Conservation (phyloP, 2,329 filamentous ascomycete genomes). For the Mariannaea sp. region DNA sequence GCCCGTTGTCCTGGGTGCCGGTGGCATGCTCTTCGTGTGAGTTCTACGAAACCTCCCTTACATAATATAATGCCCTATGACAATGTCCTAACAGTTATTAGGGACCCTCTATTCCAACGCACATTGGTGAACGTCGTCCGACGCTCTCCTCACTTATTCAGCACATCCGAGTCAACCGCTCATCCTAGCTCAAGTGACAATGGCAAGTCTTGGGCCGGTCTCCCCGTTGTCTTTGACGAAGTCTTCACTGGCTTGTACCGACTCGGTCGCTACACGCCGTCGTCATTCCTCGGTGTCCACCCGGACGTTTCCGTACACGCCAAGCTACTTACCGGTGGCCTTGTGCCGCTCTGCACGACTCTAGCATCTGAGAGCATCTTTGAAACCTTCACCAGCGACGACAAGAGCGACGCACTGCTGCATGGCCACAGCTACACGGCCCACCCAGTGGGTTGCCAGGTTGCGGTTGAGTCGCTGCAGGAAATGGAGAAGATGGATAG, state of each 20-base stretch:
- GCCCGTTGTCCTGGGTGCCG: conserved; percentile 78
- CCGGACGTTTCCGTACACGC: conserved; percentile 82
- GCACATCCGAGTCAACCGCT: conserved; percentile 23
- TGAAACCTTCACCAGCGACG: conserved; percentile 68
- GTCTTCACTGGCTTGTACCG: conserved; percentile 88
- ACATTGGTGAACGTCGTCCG: conserved; percentile 71
- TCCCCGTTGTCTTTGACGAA: conserved; percentile 83
- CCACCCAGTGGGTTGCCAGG: conserved; percentile 78
- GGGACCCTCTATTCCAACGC: conserved; percentile 81
- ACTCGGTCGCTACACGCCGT: conserved; percentile 72
- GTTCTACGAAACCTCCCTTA: conserved; percentile 38
- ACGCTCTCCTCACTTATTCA: conserved; percentile 60
- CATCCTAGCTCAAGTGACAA: conserved; percentile 28
- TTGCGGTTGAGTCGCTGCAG: conserved; percentile 70
- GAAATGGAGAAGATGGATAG: conserved; percentile 64
- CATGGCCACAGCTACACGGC: conserved; percentile 90
- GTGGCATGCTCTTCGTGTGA: conserved; percentile 81
- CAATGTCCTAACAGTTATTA: conserved; percentile 40
- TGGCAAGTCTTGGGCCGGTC: conserved; percentile 71
- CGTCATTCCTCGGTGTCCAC: conserved; percentile 69
- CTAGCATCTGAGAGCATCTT: conserved; percentile 77
- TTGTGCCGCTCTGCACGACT: conserved; percentile 78
- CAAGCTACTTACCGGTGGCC: conserved; percentile 80
- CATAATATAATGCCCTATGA: conserved; percentile 13
- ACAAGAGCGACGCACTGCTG: conserved; percentile 78